These are phyloP conservation scores for Candida ipomoeae DNA, from an alignment of 805 yeast species.

Conservation along the genomic window DNA sequence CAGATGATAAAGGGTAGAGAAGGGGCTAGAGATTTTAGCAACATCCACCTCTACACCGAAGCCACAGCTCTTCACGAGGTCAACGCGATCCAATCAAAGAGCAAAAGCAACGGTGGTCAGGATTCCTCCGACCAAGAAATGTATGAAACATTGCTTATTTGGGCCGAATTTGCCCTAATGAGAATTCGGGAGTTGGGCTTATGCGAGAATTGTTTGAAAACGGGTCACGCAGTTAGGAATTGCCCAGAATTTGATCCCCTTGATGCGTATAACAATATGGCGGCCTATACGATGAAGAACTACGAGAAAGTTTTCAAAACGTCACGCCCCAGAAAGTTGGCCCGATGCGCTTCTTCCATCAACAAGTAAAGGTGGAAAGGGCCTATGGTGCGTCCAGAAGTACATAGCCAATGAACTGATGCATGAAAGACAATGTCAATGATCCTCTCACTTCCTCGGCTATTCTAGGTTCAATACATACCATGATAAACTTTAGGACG, in stretches of 20 bases:
- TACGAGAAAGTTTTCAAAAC: not conserved
- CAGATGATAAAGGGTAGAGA: not conserved
- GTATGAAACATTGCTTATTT: not conserved
- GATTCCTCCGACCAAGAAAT: too few relatives aligned
- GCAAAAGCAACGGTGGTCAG: too few relatives aligned
- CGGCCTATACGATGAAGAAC: not conserved
- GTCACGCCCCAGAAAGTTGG: not conserved
- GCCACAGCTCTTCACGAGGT: not conserved
- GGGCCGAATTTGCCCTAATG: not conserved
- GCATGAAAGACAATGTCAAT: too few relatives aligned
- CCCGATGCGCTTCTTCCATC: not conserved
- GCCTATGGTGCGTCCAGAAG: too few relatives aligned
- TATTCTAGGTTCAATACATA: too few relatives aligned
- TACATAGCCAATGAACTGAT: too few relatives aligned
- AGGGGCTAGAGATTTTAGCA: not conserved
- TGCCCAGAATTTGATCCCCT: not conserved
- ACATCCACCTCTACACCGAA: not conserved
- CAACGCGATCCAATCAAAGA: not conserved
- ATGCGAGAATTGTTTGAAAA: not conserved
- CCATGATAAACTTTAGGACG: too few relatives aligned
- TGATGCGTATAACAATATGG: not conserved
- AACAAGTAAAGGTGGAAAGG: not conserved
- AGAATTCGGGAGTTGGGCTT: not conserved
- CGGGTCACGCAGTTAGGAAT: not conserved
- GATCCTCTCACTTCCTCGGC: too few relatives aligned